Evolutionary conservation across 1,284 basidiomycete genomes (phyloP).

Genomic region (Termitomyces sp.): DNA sequence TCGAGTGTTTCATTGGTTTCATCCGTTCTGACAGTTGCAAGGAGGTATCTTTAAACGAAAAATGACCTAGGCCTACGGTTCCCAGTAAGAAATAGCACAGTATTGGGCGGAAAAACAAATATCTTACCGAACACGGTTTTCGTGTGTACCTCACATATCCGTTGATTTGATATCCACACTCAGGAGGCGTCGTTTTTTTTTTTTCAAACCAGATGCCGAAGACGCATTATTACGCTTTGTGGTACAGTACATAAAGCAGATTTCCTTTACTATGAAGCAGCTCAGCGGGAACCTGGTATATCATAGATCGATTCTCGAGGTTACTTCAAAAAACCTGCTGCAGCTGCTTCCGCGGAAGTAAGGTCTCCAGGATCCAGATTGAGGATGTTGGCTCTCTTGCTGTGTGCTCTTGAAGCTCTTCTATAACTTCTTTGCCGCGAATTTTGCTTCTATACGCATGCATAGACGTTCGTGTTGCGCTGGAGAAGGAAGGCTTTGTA

Average conservation of each 20-base stretch:
- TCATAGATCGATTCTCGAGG: neutral
- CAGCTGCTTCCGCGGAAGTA: slow-evolving; percentile 43
- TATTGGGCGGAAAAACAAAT: neutral
- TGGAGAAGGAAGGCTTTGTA: slow-evolving; percentile 46
- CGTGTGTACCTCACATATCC: slow-evolving; percentile 53
- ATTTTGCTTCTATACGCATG: slow-evolving; percentile 46
- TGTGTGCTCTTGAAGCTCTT: slow-evolving; percentile 41
- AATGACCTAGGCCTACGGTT: slow-evolving; percentile 32
- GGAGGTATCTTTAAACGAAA: slow-evolving; percentile 45
- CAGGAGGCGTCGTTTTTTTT: neutral
- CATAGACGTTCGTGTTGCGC: slow-evolving; percentile 60
- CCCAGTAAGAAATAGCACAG: neutral
- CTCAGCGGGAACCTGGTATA: neutral
- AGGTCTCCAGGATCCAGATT: slow-evolving; percentile 60
- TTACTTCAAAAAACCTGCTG: slow-evolving; percentile 44
- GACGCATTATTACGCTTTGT: slow-evolving; percentile 39
- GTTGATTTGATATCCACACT: slow-evolving; percentile 48
- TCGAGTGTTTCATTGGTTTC: slow-evolving; percentile 24
- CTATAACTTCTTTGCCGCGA: slow-evolving; percentile 46
- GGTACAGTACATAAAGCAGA: slow-evolving; percentile 45
- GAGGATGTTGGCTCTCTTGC: slow-evolving; percentile 45
- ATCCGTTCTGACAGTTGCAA: slow-evolving; percentile 35
- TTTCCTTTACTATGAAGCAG: slow-evolving; percentile 35
- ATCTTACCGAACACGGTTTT: slow-evolving; percentile 37
- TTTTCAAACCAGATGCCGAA: neutral